Conservation (phyloP, 106 monocot genomes). For the Platanthera zijinensis region DNA sequence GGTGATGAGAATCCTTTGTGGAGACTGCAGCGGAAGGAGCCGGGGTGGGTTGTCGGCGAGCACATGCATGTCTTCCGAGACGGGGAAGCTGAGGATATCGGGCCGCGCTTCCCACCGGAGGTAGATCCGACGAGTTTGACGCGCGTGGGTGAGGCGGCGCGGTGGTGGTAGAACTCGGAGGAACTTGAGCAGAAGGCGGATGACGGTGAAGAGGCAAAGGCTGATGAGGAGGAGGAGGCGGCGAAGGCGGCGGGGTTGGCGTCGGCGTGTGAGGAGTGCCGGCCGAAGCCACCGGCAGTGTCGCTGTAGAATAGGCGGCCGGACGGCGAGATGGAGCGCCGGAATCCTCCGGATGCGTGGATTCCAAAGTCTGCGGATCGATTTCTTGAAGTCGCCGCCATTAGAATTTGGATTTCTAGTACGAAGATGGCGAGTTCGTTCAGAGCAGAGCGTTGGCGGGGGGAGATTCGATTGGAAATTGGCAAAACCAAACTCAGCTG, state of each 20-base stretch:
- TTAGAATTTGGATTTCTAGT: background rate
- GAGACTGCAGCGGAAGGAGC: constrained; percentile 56
- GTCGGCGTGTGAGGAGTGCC: background rate
- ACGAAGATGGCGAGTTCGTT: too few species aligned
- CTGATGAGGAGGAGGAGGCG: background rate
- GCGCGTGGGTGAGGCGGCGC: constrained; percentile 39
- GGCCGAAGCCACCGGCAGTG: background rate
- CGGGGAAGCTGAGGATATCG: constrained; percentile 7
- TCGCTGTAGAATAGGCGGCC: constrained; percentile 7
- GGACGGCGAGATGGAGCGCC: constrained; percentile 15
- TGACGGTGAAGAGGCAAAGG: background rate
- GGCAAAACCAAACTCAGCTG: too few species aligned
- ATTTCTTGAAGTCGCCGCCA: constrained; percentile 19
- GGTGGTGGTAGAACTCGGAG: constrained; percentile 7
- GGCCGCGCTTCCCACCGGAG: constrained; percentile 15
- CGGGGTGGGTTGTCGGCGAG: constrained; percentile 64
- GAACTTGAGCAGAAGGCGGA: constrained; percentile 8
- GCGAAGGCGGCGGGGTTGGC: too few species aligned
- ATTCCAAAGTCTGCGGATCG: constrained; percentile 11
- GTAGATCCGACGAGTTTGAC: constrained; percentile 24
- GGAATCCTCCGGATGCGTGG: constrained; percentile 8
- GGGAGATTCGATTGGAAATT: too few species aligned
- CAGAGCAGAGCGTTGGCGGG: too few species aligned
- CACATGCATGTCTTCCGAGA: constrained; percentile 51
- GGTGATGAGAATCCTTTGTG: constrained; percentile 37